Evolutionary conservation across 2,329 filamentous ascomycete genomes (phyloP).

Genomic region (Plenodomus tracheiphilus): DNA sequence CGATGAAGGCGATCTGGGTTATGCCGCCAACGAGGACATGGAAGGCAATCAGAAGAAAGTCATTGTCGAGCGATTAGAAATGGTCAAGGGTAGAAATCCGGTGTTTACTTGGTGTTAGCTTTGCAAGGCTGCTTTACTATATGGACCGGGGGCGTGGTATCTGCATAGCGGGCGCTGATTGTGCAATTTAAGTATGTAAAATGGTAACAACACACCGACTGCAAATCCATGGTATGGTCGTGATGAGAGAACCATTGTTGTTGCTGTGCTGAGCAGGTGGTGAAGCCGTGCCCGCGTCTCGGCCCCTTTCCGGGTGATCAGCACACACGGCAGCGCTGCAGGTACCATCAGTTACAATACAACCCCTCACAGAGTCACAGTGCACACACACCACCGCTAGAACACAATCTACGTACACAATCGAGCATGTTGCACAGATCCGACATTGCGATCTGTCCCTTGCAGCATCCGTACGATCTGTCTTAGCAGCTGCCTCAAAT

Average conservation of each 20-base stretch:
- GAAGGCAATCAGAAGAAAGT: conserved; percentile 90
- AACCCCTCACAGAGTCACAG: not conserved
- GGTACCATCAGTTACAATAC: too few relatives aligned
- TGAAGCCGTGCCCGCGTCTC: not conserved
- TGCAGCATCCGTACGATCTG: conserved; percentile 5
- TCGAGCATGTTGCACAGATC: not conserved
- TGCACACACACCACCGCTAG: not conserved
- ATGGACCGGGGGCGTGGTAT: not conserved
- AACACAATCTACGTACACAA: not conserved
- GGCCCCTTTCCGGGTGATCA: not conserved
- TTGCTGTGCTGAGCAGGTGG: too few relatives aligned
- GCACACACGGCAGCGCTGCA: not conserved
- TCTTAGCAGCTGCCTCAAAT: not conserved
- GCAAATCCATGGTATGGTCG: too few relatives aligned
- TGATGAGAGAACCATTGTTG: too few relatives aligned
- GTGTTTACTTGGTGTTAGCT: conserved; percentile 93
- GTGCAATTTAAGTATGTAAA: not conserved
- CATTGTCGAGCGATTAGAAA: conserved; percentile 93
- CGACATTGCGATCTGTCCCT: not conserved
- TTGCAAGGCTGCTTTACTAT: not conserved
- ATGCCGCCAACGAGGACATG: conserved; percentile 90
- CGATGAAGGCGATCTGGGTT: conserved; percentile 89
- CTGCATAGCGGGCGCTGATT: conserved; percentile 13
- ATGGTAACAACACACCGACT: not conserved
- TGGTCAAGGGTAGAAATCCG: conserved; percentile 92